Percentiles rank a stretch among this genome's conserved stretches.
Evolutionary conservation across 805 yeast genomes (phyloP).

Genomic region (Kluyveromyces wickerhamii): DNA sequence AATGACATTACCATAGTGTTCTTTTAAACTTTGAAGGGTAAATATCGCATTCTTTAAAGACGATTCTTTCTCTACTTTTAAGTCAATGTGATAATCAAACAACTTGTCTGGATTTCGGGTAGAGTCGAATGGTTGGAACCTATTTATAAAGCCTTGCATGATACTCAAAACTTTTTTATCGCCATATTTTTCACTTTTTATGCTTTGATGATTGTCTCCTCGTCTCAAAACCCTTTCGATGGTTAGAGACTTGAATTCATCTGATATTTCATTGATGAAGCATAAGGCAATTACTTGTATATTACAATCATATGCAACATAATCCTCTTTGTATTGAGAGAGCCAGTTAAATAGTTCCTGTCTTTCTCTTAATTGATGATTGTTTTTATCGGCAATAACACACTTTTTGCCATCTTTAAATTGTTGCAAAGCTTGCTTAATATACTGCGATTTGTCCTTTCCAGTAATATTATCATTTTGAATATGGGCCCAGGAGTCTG

Average conservation of each 20-base stretch:
- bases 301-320: constrained; percentile 36
- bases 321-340: constrained; percentile 34
- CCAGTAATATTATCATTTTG: constrained; percentile 72
- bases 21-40: constrained; percentile 34
- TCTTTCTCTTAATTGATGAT: constrained; percentile 67
- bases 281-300: constrained; percentile 61
- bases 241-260: constrained; percentile 44
- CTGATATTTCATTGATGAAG: constrained; percentile 40
- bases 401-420: constrained; percentile 34
- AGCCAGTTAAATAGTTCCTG: constrained; percentile 52
- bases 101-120: constrained; percentile 47
- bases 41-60: constrained; percentile 42
- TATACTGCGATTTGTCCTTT: constrained; percentile 41
- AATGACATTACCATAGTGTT: constrained; percentile 39
- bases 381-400: constrained; percentile 77
- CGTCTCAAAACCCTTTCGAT: constrained; percentile 50
- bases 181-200: constrained; percentile 45
- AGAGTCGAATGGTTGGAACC: constrained; percentile 55
- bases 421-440: constrained; percentile 37
- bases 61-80: constrained; percentile 40
- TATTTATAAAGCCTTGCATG: constrained; percentile 62
- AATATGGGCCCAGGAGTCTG: constrained; percentile 55
- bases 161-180: constrained; percentile 46
- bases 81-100: constrained; percentile 59
- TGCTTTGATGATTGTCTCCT: constrained; percentile 86